A percentile compares a stretch with the other conserved stretches of the same genome.
Evolutionary conservation across 345 rosid genomes (phyloP).

Genomic region (Boechera retrofracta): DNA sequence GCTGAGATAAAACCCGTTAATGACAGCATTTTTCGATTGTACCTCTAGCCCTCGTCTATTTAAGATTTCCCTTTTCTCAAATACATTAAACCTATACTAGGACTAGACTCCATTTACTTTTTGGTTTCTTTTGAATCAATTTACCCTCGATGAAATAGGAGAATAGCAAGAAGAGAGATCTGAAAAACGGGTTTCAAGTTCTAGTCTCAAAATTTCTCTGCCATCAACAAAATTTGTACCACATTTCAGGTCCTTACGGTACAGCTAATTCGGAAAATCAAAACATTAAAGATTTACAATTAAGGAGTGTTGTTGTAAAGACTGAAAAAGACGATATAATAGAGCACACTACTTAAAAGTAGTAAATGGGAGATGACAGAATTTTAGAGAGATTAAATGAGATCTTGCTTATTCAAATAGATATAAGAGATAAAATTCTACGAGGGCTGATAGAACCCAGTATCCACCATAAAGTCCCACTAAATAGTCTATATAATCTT

Average conservation of each 20-base stretch:
- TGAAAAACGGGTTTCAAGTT: conserved; percentile 15
- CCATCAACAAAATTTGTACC: not conserved
- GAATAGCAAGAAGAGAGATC: conserved; percentile 3
- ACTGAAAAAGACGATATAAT: not conserved
- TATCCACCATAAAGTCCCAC: not conserved
- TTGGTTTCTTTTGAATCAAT: not conserved
- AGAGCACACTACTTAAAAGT: not conserved
- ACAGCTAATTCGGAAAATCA: not conserved
- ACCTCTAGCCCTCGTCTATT: not conserved
- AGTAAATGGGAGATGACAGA: not conserved
- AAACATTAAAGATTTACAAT: not conserved
- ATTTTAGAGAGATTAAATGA: not conserved
- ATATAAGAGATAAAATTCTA: not conserved
- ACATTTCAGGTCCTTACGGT: not conserved
- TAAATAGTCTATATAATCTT: not conserved
- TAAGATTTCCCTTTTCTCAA: not conserved
- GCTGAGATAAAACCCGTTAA: not conserved
- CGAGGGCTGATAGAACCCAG: not conserved
- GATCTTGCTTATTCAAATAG: not conserved
- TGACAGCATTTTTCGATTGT: not conserved
- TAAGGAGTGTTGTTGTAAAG: not conserved
- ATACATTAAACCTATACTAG: conserved; percentile 4
- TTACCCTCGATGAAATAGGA: not conserved
- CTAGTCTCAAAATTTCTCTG: not conserved
- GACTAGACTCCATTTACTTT: not conserved